phyloP scores from a whole-genome alignment of 108 stramenopile species.

The Craspedostauros australis region DNA sequence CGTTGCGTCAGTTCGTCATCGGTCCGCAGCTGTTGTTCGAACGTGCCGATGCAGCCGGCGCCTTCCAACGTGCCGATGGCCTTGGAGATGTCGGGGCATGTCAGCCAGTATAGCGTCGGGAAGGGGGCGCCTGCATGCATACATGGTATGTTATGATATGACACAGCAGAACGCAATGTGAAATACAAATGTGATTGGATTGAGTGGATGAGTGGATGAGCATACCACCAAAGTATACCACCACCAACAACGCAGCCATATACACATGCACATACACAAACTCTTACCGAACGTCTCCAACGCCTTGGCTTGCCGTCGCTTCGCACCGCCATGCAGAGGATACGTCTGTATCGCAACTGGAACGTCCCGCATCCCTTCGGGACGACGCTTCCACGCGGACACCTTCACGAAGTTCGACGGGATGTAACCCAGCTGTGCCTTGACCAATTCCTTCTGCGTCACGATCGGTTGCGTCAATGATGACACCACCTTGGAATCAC shows the following conservation, averaged over 20 bases:
- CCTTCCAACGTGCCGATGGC: constrained; percentile 64
- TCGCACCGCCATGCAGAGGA: constrained; percentile 39
- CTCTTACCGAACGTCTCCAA: not conserved
- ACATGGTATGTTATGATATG: not conserved
- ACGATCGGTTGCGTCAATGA: no score
- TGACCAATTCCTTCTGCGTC: constrained; percentile 25
- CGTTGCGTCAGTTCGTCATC: constrained; percentile 11
- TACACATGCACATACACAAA: no score
- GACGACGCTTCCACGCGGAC: constrained; percentile 28
- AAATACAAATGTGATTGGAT: no score
- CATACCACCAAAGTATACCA: no score
- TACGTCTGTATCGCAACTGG: constrained; percentile 69
- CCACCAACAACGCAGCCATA: no score
- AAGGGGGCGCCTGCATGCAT: constrained; percentile 41
- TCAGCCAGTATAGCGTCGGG: constrained; percentile 72
- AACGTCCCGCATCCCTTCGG: constrained; percentile 2
- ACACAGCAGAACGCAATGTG: no score
- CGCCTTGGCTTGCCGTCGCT: constrained; percentile 30
- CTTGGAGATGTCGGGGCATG: constrained; percentile 45
- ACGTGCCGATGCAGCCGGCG: constrained; percentile 36
- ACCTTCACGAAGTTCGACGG: constrained; percentile 54
- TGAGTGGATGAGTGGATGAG: no score
- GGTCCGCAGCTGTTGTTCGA: constrained; percentile 35
- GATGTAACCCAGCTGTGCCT: constrained; percentile 57
- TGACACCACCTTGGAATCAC: no score